Conservation (phyloP, 2,329 filamentous ascomycete species). For the Zalaria obscura region DNA sequence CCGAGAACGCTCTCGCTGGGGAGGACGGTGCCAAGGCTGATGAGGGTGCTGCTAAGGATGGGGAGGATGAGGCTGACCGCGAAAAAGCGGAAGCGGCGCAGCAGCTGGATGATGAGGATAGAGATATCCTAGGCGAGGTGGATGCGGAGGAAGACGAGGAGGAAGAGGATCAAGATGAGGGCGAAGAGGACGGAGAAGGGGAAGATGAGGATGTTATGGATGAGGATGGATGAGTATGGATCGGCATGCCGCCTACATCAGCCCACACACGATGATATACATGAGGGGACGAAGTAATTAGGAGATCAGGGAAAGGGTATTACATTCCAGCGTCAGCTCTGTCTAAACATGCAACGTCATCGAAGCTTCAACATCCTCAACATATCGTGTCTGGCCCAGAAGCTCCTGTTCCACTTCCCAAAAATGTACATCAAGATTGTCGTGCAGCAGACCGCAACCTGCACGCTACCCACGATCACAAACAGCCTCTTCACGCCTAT, state of each 20-base stretch:
- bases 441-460: slow-evolving; percentile 60
- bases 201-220: too few relatives aligned
- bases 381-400: slow-evolving; percentile 62
- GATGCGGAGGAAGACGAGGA: slow-evolving; percentile 22
- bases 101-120: slow-evolving; percentile 22
- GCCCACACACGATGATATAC: too few relatives aligned
- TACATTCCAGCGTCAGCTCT: too few relatives aligned
- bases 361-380: slow-evolving; percentile 34
- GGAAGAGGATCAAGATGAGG: slow-evolving; percentile 20
- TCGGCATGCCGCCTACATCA: too few relatives aligned
- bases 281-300: too few relatives aligned
- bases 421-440: slow-evolving; percentile 66
- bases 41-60: neutral
- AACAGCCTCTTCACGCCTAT: slow-evolving; percentile 52
- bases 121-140: slow-evolving; percentile 21
- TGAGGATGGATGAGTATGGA: too few relatives aligned
- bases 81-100: slow-evolving; percentile 11
- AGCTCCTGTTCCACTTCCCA: slow-evolving; percentile 63
- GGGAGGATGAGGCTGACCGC: slow-evolving; percentile 7
- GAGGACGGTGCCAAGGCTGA: slow-evolving; percentile 1
- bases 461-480: slow-evolving; percentile 57
- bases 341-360: slow-evolving; percentile 4
- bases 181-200: slow-evolving; percentile 13
- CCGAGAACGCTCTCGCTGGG: slow-evolving; percentile 1
- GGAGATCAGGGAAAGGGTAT: too few relatives aligned